A percentile compares a stretch with the other conserved stretches of the same genome.
Conservation (phyloP, 495 filamentous ascomycete species). For the Daldinia vernicosa region DNA sequence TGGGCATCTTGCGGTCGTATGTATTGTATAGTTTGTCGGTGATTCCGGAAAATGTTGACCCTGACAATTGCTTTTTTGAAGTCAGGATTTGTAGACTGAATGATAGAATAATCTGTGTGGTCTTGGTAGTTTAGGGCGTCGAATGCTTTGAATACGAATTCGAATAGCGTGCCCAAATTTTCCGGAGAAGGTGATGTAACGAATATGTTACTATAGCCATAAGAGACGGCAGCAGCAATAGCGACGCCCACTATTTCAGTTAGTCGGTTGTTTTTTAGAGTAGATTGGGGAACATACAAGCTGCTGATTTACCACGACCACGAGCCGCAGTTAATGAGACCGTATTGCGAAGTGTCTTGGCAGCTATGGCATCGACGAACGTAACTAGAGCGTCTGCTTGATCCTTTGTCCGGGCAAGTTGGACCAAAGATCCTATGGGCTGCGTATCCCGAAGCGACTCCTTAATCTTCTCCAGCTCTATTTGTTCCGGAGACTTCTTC, state of each 20-base stretch:
- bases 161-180: conserved; percentile 97
- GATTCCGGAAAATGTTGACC: conserved; percentile 93
- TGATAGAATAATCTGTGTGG: conserved; percentile 95
- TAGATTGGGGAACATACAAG: conserved; percentile 45
- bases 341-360: conserved; percentile 93
- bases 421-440: conserved; percentile 83
- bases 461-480: conserved; percentile 87
- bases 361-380: conserved; percentile 94
- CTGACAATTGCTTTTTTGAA: conserved; percentile 99
- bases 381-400: conserved; percentile 95
- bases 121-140: conserved; percentile 93
- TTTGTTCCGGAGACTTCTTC: conserved; percentile 68
- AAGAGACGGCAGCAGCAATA: conserved; percentile 90
- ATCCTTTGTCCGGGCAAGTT: conserved; percentile 87
- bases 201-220: conserved; percentile 99
- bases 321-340: conserved; percentile 93
- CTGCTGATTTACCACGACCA: conserved; percentile 97
- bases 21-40: conserved; percentile 98
- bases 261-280: conserved; percentile 3
- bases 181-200: conserved; percentile 98
- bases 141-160: conserved; percentile 98
- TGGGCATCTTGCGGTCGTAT: conserved; percentile 96
- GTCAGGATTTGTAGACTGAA: conserved; percentile 97
- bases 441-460: conserved; percentile 85
- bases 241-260: conserved; percentile 70